Percentiles rank a stretch among this genome's conserved stretches.
phyloP scores from a whole-genome alignment of 495 filamentous ascomycete genomes.

The Penicillium salamii region DNA sequence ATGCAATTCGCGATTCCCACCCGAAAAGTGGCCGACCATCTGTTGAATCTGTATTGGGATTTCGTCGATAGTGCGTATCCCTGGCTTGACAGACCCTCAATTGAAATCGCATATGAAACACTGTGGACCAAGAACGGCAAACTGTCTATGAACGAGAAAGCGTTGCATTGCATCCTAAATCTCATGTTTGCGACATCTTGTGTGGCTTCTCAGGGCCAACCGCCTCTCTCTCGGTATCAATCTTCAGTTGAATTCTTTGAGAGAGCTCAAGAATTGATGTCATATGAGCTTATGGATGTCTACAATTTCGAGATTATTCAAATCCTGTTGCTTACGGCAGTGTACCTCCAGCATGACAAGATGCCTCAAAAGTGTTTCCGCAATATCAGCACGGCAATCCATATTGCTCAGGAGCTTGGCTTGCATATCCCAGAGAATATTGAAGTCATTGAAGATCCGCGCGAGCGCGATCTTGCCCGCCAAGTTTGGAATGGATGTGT shows the following conservation, averaged over 20 bases:
- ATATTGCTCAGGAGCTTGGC: constrained; percentile 57
- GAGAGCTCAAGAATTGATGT: constrained; percentile 13
- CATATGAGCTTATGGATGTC: constrained; percentile 11
- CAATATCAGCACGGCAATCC: constrained; percentile 57
- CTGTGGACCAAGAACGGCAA: constrained; percentile 13
- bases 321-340: constrained; percentile 19
- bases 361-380: constrained; percentile 13
- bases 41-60: constrained; percentile 19
- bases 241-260: constrained; percentile 9
- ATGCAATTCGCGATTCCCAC: constrained; percentile 18
- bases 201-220: constrained; percentile 13
- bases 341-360: constrained; percentile 20
- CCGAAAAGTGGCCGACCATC: constrained; percentile 15
- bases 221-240: constrained; percentile 8
- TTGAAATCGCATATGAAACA: constrained; percentile 14
- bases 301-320: constrained; percentile 20
- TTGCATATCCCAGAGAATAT: constrained; percentile 52
- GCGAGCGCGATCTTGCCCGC: constrained; percentile 13
- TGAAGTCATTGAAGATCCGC: constrained; percentile 12
- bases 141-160: constrained; percentile 13
- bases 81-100: constrained; percentile 13
- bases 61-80: constrained; percentile 20
- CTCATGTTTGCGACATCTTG: constrained; percentile 16
- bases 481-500: constrained; percentile 24
- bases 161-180: constrained; percentile 15